Evolutionary conservation across 2,329 filamentous ascomycete species (phyloP), one percentile per base, ranked within the genome.

Genomic region (Pseudogymnoascus sp.): DNA sequence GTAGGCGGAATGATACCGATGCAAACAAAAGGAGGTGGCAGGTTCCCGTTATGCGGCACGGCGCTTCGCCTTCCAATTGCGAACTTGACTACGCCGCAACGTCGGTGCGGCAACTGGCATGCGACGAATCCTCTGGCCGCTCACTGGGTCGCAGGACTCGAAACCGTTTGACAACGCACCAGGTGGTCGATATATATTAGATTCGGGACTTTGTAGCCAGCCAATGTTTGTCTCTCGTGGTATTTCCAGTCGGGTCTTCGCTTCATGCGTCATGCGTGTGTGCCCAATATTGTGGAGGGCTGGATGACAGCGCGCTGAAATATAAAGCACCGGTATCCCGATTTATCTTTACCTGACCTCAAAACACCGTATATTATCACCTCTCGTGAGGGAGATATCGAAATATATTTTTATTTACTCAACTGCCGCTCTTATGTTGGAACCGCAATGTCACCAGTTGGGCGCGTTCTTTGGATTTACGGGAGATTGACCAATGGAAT

Each of bases 11-110:
- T 33, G 29, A 33, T 56, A 33, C 6, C 50, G 26, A 33, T 15
- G 29, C 29, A 56, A 56, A 33, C n/a, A 56, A 56, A 31, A n/a
- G 10, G 7, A 19, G 46, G 9, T 13, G 46, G 26, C 26, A 10
- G 15, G 23, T 46, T 26, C 13, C 42, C 21, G 42, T 46, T 46
- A 44, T n/a, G 10, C 44, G 29, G 44, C 46, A 0, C 29, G 11
- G 50, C 26, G 50, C 50, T 56, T 56, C 50, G 50, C 50, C 50
- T 56, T 56, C 50, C 50, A 56, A 33, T 56, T 56, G 50, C 50
- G 29, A 56, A 56, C 50, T 33, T 33, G n/a, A 10, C 4, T 11
- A 56, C 26, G 50, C 19, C n/a, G 11, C 50, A 56, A 33, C 46
- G 46, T 29, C 13, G 46, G 26, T 53, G 26, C 46, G 26, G 46